phyloP scores from a whole-genome alignment of 2,329 filamentous ascomycete species.

The Aspergillus caelatus region DNA sequence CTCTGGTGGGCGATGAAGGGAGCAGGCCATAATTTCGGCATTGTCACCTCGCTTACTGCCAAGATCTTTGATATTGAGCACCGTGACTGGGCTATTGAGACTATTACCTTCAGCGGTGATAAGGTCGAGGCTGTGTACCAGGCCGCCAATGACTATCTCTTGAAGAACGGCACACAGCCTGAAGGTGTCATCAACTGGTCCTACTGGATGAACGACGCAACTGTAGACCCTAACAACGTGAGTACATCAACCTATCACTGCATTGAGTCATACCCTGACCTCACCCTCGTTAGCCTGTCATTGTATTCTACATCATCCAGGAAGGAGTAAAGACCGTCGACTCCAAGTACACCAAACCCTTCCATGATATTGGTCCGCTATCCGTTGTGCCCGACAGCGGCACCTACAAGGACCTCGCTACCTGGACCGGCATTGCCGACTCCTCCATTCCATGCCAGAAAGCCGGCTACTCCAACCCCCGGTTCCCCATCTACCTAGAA shows the following conservation, averaged over 20 bases:
- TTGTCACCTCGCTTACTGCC: slow-evolving; percentile 53
- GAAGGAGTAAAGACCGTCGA: slow-evolving; percentile 44
- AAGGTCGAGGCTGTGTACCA: slow-evolving; percentile 54
- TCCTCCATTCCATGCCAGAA: slow-evolving; percentile 48
- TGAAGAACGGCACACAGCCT: slow-evolving; percentile 48
- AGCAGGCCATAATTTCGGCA: slow-evolving; percentile 62
- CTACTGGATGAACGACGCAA: slow-evolving; percentile 29
- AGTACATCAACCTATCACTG: neutral
- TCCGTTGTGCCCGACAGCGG: slow-evolving; percentile 36
- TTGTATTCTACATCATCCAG: slow-evolving; percentile 36
- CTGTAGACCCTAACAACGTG: slow-evolving; percentile 29
- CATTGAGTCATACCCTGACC: neutral
- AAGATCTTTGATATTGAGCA: slow-evolving; percentile 51
- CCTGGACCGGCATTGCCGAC: slow-evolving; percentile 47
- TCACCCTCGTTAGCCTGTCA: slow-evolving; percentile 28
- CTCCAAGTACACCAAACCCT: slow-evolving; percentile 46
- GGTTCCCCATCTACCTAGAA: slow-evolving; percentile 50
- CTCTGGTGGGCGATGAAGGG: slow-evolving; percentile 61
- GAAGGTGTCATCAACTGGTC: slow-evolving; percentile 55
- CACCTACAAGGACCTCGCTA: slow-evolving; percentile 50
- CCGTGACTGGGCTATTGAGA: slow-evolving; percentile 43
- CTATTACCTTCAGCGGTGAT: slow-evolving; percentile 51
- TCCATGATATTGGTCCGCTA: slow-evolving; percentile 47
- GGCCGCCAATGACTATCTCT: slow-evolving; percentile 49
- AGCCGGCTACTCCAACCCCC: slow-evolving; percentile 42